Evolutionary conservation across 768 basidiomycete species (phyloP).

Genomic region (Phlegmacium glaucopus): DNA sequence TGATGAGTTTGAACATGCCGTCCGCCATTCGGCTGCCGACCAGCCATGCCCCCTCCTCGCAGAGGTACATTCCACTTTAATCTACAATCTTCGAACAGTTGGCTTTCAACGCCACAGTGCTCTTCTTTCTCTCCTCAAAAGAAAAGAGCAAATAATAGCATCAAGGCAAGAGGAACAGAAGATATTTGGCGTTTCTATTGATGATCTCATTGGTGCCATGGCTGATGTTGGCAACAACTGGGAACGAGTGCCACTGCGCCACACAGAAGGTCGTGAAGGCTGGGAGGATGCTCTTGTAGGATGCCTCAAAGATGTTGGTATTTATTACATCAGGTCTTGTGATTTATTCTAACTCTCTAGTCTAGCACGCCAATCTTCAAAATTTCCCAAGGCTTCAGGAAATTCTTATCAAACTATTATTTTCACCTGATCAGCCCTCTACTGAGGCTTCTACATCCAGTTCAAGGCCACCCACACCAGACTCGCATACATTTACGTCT

Average conservation of each 20-base stretch:
- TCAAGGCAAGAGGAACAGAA: constrained; percentile 39
- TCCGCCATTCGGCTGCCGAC: constrained; percentile 72
- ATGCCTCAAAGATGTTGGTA: constrained; percentile 84
- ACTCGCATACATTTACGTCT: constrained; percentile 31
- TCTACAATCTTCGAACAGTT: constrained; percentile 86
- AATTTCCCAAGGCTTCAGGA: constrained; percentile 74
- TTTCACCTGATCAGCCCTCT: constrained; percentile 35
- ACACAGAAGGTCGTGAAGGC: constrained; percentile 71
- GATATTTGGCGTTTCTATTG: constrained; percentile 55
- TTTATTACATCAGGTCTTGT: background rate
- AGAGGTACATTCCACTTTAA: constrained; percentile 86
- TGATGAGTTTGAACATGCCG: constrained; percentile 88
- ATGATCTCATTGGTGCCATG: constrained; percentile 64
- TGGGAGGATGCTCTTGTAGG: constrained; percentile 94
- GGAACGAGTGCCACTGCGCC: constrained; percentile 74
- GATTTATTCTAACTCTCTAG: background rate
- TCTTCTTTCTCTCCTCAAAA: constrained; percentile 58
- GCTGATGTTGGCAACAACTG: constrained; percentile 84
- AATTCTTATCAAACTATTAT: constrained; percentile 70
- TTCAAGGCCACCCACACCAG: constrained; percentile 47
- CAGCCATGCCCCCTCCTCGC: constrained; percentile 73
- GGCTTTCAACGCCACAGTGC: constrained; percentile 75
- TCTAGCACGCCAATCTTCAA: constrained; percentile 67
- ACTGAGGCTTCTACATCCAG: constrained; percentile 48
- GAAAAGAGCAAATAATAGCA: constrained; percentile 38